A percentile compares a stretch with the other conserved stretches of the same genome.
phyloP scores from a whole-genome alignment of 2,329 filamentous ascomycete species.

The Aureobasidium sp. region DNA sequence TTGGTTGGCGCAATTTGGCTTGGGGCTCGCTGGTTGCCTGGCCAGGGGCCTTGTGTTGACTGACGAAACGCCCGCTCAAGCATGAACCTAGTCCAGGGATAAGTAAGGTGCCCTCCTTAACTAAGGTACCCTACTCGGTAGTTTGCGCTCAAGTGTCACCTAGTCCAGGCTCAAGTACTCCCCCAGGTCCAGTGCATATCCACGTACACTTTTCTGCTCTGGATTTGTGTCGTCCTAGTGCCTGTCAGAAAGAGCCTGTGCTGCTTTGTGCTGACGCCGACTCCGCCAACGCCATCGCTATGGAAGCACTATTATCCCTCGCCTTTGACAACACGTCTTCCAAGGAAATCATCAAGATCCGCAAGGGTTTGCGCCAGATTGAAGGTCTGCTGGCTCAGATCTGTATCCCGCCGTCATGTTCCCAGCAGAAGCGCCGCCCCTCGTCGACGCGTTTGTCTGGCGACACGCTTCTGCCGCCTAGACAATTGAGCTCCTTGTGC shows the following conservation, averaged over 20 bases:
- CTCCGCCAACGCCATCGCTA: constrained; percentile 30
- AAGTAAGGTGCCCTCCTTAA: too few relatives aligned
- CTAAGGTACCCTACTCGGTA: too few relatives aligned
- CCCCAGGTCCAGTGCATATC: background rate
- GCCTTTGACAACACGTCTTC: constrained; percentile 96
- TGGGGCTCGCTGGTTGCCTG: background rate
- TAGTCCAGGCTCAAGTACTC: too few relatives aligned
- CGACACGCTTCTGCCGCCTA: constrained; percentile 29
- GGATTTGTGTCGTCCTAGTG: background rate
- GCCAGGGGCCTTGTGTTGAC: background rate
- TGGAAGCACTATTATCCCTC: constrained; percentile 87
- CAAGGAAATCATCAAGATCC: constrained; percentile 79
- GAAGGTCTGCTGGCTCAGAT: constrained; percentile 92
- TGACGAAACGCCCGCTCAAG: background rate
- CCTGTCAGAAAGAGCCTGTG: background rate
- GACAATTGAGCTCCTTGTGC: constrained; percentile 60
- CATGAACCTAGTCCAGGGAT: background rate
- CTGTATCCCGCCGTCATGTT: constrained; percentile 56
- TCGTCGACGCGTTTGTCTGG: constrained; percentile 18
- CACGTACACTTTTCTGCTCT: background rate
- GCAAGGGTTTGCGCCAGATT: constrained; percentile 88
- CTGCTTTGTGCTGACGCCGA: background rate
- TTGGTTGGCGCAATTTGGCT: background rate
- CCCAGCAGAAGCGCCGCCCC: constrained; percentile 30
- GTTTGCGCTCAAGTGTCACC: too few relatives aligned